phyloP scores from a whole-genome alignment of 495 filamentous ascomycete genomes.

The Tuber borchii region DNA sequence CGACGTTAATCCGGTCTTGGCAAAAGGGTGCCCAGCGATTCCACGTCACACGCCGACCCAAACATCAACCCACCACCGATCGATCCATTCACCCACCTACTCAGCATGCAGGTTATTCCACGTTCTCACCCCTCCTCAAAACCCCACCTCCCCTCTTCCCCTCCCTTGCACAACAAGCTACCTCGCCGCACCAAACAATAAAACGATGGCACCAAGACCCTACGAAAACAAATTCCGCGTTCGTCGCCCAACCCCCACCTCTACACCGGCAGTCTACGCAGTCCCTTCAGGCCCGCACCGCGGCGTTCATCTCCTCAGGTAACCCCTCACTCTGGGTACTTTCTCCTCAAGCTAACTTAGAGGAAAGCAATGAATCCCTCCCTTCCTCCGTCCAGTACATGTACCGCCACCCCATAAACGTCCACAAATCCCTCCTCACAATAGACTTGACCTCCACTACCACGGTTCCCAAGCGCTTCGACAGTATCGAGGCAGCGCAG shows the following conservation, averaged over 20 bases:
- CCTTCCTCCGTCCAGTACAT: constrained; percentile 33
- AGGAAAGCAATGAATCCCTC: constrained; percentile 28
- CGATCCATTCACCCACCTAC: not conserved
- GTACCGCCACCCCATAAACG: constrained; percentile 40
- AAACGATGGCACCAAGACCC: constrained; percentile 31
- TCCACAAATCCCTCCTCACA: constrained; percentile 38
- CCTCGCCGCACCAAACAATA: not conserved
- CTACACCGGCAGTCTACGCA: constrained; percentile 35
- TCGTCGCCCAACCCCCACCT: constrained; percentile 17
- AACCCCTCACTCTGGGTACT: not conserved
- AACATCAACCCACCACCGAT: not conserved
- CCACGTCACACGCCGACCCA: constrained; percentile 3
- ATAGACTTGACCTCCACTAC: constrained; percentile 35
- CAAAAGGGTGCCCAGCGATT: not conserved
- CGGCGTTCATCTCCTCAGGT: constrained; percentile 39
- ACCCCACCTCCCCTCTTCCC: not conserved
- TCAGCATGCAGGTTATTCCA: not conserved
- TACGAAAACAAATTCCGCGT: constrained; percentile 36
- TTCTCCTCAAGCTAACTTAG: constrained; percentile 7
- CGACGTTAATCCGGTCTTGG: constrained; percentile 3
- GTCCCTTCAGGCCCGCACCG: constrained; percentile 38
- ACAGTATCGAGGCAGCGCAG: constrained; percentile 35
- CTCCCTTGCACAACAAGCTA: not conserved
- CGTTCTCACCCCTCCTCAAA: not conserved
- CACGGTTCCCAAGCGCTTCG: constrained; percentile 23